A percentile compares a stretch with the other conserved stretches of the same genome.
These are phyloP conservation scores for Kodamaea kakaduensis DNA, from an alignment of 805 yeast species.

Conservation along the genomic window DNA sequence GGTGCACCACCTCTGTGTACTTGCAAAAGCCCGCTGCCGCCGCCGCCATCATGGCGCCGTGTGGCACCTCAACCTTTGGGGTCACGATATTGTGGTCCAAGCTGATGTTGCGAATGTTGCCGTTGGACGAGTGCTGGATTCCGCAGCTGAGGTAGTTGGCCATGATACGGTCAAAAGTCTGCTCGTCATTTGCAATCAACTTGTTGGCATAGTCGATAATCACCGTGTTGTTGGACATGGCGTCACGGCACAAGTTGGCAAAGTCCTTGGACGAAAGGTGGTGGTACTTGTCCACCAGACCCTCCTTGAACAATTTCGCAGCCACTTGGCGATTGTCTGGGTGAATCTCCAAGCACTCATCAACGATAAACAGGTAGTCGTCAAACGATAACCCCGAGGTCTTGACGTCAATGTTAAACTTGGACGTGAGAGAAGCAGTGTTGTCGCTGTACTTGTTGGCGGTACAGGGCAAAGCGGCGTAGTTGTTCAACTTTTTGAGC, in stretches of 20 bases:
- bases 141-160: constrained; percentile 34
- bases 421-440: constrained; percentile 9
- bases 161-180: constrained; percentile 41
- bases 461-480: constrained; percentile 19
- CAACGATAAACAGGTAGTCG: constrained; percentile 26
- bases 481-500: constrained; percentile 19
- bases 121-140: constrained; percentile 20
- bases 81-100: constrained; percentile 7
- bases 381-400: constrained; percentile 19
- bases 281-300: constrained; percentile 17
- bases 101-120: constrained; percentile 10
- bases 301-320: constrained; percentile 19
- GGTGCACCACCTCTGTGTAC: constrained; percentile 27
- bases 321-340: constrained; percentile 31
- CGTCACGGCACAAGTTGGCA: constrained; percentile 14
- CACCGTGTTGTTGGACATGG: constrained; percentile 17
- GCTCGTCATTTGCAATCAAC: constrained; percentile 47
- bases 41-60: constrained; percentile 4
- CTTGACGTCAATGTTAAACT: constrained; percentile 19
- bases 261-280: constrained; percentile 19
- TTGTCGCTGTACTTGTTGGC: constrained; percentile 9
- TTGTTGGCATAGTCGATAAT: constrained; percentile 63
- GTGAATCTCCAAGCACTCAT: constrained; percentile 29
- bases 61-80: constrained; percentile 5
- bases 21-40: constrained; percentile 6